These are phyloP conservation scores for Cornus kousa DNA, from an alignment of 148 eudicot genomes.

Conservation along the genomic window DNA sequence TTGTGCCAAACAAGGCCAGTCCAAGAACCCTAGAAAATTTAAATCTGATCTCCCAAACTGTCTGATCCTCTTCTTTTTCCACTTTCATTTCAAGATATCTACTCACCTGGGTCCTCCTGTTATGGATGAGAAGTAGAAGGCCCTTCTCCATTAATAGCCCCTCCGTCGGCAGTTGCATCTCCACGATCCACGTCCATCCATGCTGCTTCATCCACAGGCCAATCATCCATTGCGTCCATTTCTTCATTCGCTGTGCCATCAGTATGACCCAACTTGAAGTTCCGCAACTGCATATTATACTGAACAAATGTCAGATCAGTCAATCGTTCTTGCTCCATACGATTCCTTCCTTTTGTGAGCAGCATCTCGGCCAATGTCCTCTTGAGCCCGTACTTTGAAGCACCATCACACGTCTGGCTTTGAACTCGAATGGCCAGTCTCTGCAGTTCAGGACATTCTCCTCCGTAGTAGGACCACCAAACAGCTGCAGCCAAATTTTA, in stretches of 20 bases:
- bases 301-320: constrained; percentile 37
- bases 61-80: neutral
- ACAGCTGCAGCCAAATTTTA: constrained; percentile 35
- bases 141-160: constrained; percentile 4
- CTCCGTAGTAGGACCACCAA: constrained; percentile 63
- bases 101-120: constrained; percentile 3
- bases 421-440: constrained; percentile 49
- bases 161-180: neutral
- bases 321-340: constrained; percentile 31
- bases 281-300: constrained; percentile 51
- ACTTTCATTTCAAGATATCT: neutral
- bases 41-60: too few relatives aligned
- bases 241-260: constrained; percentile 23
- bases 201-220: constrained; percentile 34
- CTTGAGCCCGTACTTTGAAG: constrained; percentile 44
- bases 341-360: constrained; percentile 25
- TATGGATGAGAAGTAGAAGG: constrained; percentile 10
- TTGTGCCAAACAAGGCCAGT: too few relatives aligned
- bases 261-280: constrained; percentile 17
- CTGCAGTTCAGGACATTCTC: constrained; percentile 62
- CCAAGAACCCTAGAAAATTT: too few relatives aligned
- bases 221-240: constrained; percentile 38
- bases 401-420: constrained; percentile 73
- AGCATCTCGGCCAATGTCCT: constrained; percentile 56
- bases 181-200: constrained; percentile 19